Base-by-base conservation (phyloP, 495 filamentous ascomycete species). In the Hypomontagnella submonticulosa region DNA sequence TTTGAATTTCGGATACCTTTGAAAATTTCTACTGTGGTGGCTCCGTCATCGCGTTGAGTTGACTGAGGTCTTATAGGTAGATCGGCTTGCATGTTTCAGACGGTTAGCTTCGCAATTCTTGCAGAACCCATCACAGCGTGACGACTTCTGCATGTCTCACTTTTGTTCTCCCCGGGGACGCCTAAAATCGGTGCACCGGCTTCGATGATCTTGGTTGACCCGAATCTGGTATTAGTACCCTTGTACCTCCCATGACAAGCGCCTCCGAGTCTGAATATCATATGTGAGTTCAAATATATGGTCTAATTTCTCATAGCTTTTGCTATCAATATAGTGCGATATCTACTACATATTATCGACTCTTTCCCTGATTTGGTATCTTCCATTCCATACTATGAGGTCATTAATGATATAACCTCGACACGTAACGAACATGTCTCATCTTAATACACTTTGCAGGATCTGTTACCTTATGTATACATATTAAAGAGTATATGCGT, bases 61-160 rank as follows among this genome's bases (percentile, higher is more conserved):
- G 12, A 27, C 38, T 50, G 18, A 40, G 38, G 32, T 53, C 37
- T 15, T 42, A 7, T 27, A 54, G 36, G 33, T 27, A 42, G 13
- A 42, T 33, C 12, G 42, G 23, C n/a, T 50, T 30, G 19, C 48
- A 52, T 68, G 65, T 69, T 43, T 64, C 66, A 64, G 55, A 61
- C 66, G 66, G 66, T 13, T 69, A 69, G 55, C 66, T 48, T 69
- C 66, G 66, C 66, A 61, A 59, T 70, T 63, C 48, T 49, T 60
- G 60, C 52, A 68, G 54, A 47, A 55, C 33, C 64, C 68, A 68
- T 70, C 51, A 43, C 64, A 68, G 57, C 57, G 64, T 71, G 53
- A 62, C 49, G 61, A 27, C 68, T 61, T 63, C 63, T 71, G 71
- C 61, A 73, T 73, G 71, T 73, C 71, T 73, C 62, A 73, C 68